Base-by-base conservation (phyloP, 805 yeast species). In the Sugiyamaella boreocaroliniensis region DNA sequence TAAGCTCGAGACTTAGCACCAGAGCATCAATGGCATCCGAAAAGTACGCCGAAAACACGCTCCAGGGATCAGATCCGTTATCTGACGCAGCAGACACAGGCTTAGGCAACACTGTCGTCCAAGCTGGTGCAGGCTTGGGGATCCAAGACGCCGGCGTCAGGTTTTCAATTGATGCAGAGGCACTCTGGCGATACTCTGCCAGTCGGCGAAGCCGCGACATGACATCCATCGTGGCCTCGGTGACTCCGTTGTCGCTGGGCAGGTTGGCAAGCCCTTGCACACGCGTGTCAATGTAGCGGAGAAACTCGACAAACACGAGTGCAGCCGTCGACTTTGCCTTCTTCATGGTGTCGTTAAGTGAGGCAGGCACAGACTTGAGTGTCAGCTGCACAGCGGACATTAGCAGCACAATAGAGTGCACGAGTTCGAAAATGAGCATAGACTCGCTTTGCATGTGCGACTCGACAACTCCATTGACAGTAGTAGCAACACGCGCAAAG, bases 11-110 rank as follows among this genome's bases (percentile, higher is more conserved):
- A 50, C 77, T 77, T 32, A 82, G 72, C 64, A 83, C 75, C 22
- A 88, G 76, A 45, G 83, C 81, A 66, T 90, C 97, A 43, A 92
- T 76, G 44, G 85, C 75, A 65, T 92, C 98, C 49, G 89, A 78
- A 55, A 81, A 77, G 62, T 78, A 90, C 44, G 85, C 75, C 1
- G 89, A 77, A 34, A 89, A 67, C 15, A 40, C 43, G 43, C 48
- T 45, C 49, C 53, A 45, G 15, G 53, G 53, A 11, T 40, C 57
- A 85, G 67, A 52, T 76, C 77, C 20, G 71, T 45, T 15, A 9
- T 14, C 69, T 1, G 82, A 74, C 47, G 76, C 76, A 1, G 69
- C 64, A 8, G 74, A 73, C 29, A 65, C 64, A 7, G 78, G 78
- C 40, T 80, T 72, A 0, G 82, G 73, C 60, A 76, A 76, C 11